Evolutionary conservation across 179 eudicot species (phyloP), one percentile per base, ranked within the genome.

Genomic region (Gypsophila paniculata): DNA sequence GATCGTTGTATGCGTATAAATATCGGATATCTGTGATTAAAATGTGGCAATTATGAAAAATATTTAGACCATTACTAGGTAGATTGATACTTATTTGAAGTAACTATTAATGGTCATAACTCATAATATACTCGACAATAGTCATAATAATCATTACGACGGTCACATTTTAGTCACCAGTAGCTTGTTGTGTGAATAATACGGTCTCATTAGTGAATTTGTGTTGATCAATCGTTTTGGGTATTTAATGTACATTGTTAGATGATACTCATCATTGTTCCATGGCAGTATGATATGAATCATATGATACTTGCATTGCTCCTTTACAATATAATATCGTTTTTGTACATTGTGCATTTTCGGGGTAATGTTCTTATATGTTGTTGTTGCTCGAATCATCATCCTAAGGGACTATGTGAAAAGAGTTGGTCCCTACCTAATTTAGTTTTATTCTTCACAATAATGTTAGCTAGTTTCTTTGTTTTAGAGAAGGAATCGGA

Each of bases 171-270:
- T n/a, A n/a, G n/a, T 29, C 34, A 29, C 34, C 4, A 29, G 34
- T 29, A 29, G 34, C 34, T 29, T 29, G 34, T 29, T 29, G 34
- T 29, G 4, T 29, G 34, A 1, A 29, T 29, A 29, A 1, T 1
- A 29, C 34, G 34, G 34, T 29, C 34, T 29, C 34, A 29, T 1
- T 29, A 4, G 4, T 29, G 34, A 29, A 29, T 29, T 1, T 29
- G 34, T 29, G 34, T 42, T 14, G 61, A 51, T 53, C 44, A 68
- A 18, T 48, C 32, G 4, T 12, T 39, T 39, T 63, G 34, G 68
- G 48, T 3, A 71, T 52, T 78, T 61, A 53, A 72, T 25, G 6
- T 46, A 4, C 36, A 65, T 19, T 42, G n/a, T 64, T 44, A 36
- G 9, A 46, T 10, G 52, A 46, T 46, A 13, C 3, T 13, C 9